Evolutionary conservation across 106 monocot genomes (phyloP).

Genomic region (Gastrodia elata): DNA sequence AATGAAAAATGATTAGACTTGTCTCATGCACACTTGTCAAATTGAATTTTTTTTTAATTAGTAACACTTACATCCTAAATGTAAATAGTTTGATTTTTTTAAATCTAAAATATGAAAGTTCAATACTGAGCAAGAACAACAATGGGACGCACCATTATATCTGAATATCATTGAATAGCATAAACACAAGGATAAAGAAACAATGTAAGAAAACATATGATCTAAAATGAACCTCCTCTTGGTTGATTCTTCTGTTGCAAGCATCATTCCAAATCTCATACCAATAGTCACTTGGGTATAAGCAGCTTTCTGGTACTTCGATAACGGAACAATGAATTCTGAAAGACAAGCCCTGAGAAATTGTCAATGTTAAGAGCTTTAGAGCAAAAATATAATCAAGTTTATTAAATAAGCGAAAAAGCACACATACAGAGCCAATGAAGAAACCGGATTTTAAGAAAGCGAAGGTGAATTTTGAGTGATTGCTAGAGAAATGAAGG

Average conservation of each 20-base stretch:
- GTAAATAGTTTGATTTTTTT: neutral
- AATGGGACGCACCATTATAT: neutral
- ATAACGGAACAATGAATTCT: constrained; percentile 71
- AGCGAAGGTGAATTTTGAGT: no score
- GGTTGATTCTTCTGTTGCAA: constrained; percentile 88
- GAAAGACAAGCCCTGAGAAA: constrained; percentile 69
- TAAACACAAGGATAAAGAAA: neutral
- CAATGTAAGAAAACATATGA: neutral
- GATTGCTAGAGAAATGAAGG: no score
- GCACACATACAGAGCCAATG: neutral
- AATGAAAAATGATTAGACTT: no score
- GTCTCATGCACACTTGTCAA: no score
- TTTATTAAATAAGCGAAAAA: neutral
- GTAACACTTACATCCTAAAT: neutral
- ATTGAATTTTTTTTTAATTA: no score
- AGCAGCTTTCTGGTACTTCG: constrained; percentile 68
- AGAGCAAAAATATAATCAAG: neutral
- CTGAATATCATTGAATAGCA: neutral
- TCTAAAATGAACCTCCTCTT: constrained; percentile 60
- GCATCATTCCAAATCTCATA: constrained; percentile 98
- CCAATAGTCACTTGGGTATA: constrained; percentile 75
- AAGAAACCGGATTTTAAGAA: no score
- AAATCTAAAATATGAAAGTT: neutral
- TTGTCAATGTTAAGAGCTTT: neutral
- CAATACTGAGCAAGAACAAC: neutral